Percentiles rank a stretch among this genome's conserved stretches.
Conservation (phyloP, 1,284 basidiomycete genomes). For the Ustilago hordei region DNA sequence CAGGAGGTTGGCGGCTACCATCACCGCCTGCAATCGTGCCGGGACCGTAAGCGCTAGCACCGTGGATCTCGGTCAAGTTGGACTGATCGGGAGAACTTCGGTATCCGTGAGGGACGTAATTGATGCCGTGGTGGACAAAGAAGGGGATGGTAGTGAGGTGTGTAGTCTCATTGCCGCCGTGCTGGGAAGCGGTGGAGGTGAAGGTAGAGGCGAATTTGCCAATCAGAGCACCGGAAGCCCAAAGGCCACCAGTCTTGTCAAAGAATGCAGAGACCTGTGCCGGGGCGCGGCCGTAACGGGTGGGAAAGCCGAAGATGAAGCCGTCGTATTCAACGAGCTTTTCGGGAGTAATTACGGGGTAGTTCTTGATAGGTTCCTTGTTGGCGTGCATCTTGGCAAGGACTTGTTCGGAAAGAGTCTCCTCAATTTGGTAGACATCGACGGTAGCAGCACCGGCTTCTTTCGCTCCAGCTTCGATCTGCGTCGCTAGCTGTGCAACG, state of each 20-base stretch:
- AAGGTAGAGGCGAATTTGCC: conserved; percentile 84
- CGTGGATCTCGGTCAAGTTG: conserved; percentile 41
- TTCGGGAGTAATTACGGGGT: conserved; percentile 79
- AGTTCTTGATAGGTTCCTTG: conserved; percentile 72
- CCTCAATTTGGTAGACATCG: conserved; percentile 81
- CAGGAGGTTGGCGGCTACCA: conserved; percentile 47
- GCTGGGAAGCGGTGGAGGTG: conserved; percentile 74
- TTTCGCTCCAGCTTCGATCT: conserved; percentile 79
- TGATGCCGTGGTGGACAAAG: conserved; percentile 61
- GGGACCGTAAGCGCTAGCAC: conserved; percentile 54
- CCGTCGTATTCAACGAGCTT: conserved; percentile 75
- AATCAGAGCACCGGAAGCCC: conserved; percentile 78
- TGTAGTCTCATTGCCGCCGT: conserved; percentile 61
- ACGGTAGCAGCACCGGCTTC: conserved; percentile 77
- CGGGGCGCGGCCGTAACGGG: conserved; percentile 71
- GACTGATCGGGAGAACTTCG: conserved; percentile 28
- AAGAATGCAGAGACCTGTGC: conserved; percentile 74
- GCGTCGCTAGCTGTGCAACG: conserved; percentile 78
- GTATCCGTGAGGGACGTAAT: conserved; percentile 54
- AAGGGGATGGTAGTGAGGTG: conserved; percentile 60
- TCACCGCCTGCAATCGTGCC: conserved; percentile 57
- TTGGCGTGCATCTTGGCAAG: conserved; percentile 81
- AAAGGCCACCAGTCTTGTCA: conserved; percentile 81
- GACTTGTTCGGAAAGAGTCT: conserved; percentile 85
- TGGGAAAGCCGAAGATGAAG: conserved; percentile 75